Conservation (phyloP, 2,329 filamentous ascomycete genomes). For the Colletotrichum tropicicola region DNA sequence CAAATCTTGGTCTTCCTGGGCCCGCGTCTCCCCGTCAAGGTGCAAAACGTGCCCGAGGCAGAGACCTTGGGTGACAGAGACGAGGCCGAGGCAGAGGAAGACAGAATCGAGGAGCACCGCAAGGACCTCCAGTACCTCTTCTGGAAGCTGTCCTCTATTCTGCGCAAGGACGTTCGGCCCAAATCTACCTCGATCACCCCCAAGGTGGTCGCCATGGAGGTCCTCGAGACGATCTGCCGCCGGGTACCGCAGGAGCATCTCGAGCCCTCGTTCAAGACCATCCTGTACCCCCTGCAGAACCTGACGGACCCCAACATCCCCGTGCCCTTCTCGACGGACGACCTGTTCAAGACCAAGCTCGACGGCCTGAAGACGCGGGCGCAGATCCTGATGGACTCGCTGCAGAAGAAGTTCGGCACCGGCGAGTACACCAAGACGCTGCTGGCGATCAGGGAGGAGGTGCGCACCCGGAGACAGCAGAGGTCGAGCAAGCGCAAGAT, state of each 20-base stretch:
- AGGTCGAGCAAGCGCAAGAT: slow-evolving; percentile 88
- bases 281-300: slow-evolving; percentile 75
- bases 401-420: slow-evolving; percentile 88
- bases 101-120: slow-evolving; percentile 34
- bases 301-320: slow-evolving; percentile 84
- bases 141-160: slow-evolving; percentile 78
- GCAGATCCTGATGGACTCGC: slow-evolving; percentile 79
- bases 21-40: slow-evolving; percentile 53
- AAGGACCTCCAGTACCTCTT: slow-evolving; percentile 77
- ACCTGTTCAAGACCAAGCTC: slow-evolving; percentile 73
- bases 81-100: slow-evolving; percentile 48
- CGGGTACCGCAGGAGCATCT: slow-evolving; percentile 68
- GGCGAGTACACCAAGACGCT: slow-evolving; percentile 80
- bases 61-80: slow-evolving; percentile 53
- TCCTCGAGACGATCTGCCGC: slow-evolving; percentile 75
- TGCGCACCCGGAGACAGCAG: slow-evolving; percentile 77
- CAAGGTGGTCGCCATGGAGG: slow-evolving; percentile 79
- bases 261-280: slow-evolving; percentile 67
- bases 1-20: slow-evolving; percentile 87
- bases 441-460: slow-evolving; percentile 75
- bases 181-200: slow-evolving; percentile 72
- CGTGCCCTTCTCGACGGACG: slow-evolving; percentile 75
- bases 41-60: slow-evolving; percentile 44
- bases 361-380: slow-evolving; percentile 77
- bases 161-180: slow-evolving; percentile 78